Evolutionary conservation across 23 red algal species (phyloP).

Genomic region (Cyanidium caldarium): DNA sequence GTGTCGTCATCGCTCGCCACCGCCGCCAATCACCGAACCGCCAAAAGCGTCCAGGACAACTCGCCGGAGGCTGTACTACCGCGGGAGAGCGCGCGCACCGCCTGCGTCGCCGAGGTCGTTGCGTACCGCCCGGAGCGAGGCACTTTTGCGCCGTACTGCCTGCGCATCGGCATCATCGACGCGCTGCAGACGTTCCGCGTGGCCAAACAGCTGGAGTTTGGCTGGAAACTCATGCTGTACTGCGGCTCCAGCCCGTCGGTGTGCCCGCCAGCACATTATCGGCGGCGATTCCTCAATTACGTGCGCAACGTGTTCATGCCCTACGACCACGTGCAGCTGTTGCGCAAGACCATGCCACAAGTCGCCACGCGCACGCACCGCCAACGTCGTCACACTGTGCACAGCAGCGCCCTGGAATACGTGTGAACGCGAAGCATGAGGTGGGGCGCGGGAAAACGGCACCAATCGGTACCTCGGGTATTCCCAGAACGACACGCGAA

Average conservation of each 20-base stretch:
- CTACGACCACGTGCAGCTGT: not conserved
- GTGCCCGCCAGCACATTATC: not conserved
- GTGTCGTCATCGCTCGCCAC: conserved; percentile 8
- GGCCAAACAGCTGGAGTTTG: conserved; percentile 57
- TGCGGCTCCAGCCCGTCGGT: not conserved
- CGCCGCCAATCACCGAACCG: not conserved
- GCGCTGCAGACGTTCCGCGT: conserved; percentile 49
- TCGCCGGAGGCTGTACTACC: not conserved
- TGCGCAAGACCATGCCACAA: not conserved
- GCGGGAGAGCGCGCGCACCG: too few relatives aligned
- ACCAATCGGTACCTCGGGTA: too few relatives aligned
- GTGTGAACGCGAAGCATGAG: too few relatives aligned
- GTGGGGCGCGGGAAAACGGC: too few relatives aligned
- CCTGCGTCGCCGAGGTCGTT: too few relatives aligned
- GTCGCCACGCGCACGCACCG: too few relatives aligned
- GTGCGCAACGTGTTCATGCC: conserved; percentile 1
- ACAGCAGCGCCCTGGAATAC: too few relatives aligned
- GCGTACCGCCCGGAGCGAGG: not conserved
- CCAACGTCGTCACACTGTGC: too few relatives aligned
- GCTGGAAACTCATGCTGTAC: conserved; percentile 10
- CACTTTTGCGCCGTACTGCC: not conserved
- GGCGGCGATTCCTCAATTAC: not conserved
- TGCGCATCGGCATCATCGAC: conserved; percentile 79
- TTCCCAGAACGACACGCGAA: too few relatives aligned
- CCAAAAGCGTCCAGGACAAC: not conserved